Evolutionary conservation across 2,329 filamentous ascomycete species (phyloP).

Genomic region (Scedosporium aurantiacum): DNA sequence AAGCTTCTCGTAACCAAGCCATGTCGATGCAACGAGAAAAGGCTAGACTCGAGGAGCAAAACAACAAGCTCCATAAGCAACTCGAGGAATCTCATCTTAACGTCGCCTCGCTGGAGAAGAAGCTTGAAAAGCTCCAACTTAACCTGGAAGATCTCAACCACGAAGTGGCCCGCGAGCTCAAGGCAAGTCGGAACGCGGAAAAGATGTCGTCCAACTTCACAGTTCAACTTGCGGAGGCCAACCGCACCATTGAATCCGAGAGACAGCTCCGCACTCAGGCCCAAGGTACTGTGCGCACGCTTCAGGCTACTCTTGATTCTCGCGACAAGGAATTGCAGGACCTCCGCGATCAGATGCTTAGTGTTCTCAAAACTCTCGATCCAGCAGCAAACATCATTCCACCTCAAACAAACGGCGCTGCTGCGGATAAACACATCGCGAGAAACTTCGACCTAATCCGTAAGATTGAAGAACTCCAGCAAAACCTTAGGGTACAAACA

Average conservation of each 20-base stretch:
- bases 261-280: slow-evolving; percentile 75
- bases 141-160: slow-evolving; percentile 87
- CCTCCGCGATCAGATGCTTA: slow-evolving; percentile 66
- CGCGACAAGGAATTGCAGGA: slow-evolving; percentile 73
- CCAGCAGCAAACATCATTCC: slow-evolving; percentile 52
- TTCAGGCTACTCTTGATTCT: slow-evolving; percentile 69
- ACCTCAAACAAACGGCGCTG: slow-evolving; percentile 39
- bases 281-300: slow-evolving; percentile 70
- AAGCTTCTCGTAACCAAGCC: slow-evolving; percentile 70
- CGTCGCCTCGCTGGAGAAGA: slow-evolving; percentile 79
- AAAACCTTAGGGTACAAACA: slow-evolving; percentile 72
- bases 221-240: slow-evolving; percentile 77
- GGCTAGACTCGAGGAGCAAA: slow-evolving; percentile 69
- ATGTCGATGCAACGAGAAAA: slow-evolving; percentile 73
- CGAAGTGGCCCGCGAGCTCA: slow-evolving; percentile 80
- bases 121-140: slow-evolving; percentile 82
- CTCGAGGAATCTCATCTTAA: slow-evolving; percentile 75
- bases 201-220: slow-evolving; percentile 72
- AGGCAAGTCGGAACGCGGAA: slow-evolving; percentile 80
- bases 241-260: slow-evolving; percentile 83
- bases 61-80: slow-evolving; percentile 68
- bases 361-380: slow-evolving; percentile 78
- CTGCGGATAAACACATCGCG: slow-evolving; percentile 55
- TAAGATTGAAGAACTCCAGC: slow-evolving; percentile 79
- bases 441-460: slow-evolving; percentile 75